A percentile compares a stretch with the other conserved stretches of the same genome.
Evolutionary conservation across 176 grass and related monocot species (phyloP).

Genomic region (Eleusine coracana): DNA sequence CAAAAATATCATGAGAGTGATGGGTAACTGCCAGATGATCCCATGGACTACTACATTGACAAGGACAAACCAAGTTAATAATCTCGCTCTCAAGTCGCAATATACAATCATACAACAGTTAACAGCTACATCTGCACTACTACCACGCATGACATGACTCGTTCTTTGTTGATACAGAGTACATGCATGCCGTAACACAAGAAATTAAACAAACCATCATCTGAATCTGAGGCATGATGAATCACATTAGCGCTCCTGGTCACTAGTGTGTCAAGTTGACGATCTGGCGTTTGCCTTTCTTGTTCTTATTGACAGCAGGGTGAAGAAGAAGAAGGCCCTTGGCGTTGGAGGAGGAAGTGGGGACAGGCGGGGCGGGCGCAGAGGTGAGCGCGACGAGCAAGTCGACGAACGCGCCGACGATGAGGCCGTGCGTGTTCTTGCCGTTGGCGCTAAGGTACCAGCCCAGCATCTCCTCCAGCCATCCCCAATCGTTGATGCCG

Average conservation of each 20-base stretch:
- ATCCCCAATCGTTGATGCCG: conserved; percentile 61
- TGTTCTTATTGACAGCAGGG: too few species aligned
- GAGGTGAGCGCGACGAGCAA: conserved; percentile 57
- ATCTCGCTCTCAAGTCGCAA: neutral
- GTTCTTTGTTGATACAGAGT: neutral
- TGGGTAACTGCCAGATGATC: conserved; percentile 17
- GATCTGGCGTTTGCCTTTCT: neutral
- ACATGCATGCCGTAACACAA: neutral
- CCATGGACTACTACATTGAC: neutral
- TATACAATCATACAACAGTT: conserved; percentile 28
- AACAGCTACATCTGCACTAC: conserved; percentile 2
- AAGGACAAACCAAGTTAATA: conserved; percentile 16
- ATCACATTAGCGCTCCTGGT: too few species aligned
- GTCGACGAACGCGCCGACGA: conserved; percentile 80
- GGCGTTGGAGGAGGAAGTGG: conserved; percentile 24
- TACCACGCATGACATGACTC: neutral
- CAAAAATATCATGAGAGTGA: neutral
- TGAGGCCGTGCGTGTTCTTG: conserved; percentile 70
- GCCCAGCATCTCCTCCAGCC: conserved; percentile 84
- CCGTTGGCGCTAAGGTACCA: conserved; percentile 88
- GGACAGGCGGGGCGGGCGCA: conserved; percentile 12
- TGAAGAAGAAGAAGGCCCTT: neutral
- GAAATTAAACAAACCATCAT: neutral
- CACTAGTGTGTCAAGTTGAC: neutral
- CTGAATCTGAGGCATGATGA: neutral